phyloP scores from a whole-genome alignment of 192 early-diverging fungal genomes.

The Coemansia pectinata region DNA sequence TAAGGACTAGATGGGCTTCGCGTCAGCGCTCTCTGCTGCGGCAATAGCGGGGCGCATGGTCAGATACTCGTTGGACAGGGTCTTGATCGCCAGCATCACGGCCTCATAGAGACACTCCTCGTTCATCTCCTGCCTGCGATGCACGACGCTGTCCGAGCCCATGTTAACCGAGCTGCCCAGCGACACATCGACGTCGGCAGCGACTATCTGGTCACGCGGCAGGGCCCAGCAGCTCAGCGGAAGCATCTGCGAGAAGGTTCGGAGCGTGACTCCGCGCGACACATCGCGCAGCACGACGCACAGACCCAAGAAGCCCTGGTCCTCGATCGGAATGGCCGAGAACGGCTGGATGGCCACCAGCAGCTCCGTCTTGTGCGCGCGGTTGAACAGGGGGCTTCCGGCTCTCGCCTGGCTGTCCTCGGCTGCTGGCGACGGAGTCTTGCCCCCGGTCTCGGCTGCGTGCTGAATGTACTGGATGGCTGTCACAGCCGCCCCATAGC shows the following conservation, averaged over 20 bases:
- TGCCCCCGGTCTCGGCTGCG: conserved; percentile 14
- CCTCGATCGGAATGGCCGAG: conserved; percentile 51
- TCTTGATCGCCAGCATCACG: conserved; percentile 53
- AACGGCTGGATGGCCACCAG: conserved; percentile 53
- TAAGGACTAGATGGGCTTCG: neutral
- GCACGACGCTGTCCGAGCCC: conserved; percentile 36
- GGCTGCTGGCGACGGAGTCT: neutral
- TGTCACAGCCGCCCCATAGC: conserved; percentile 49
- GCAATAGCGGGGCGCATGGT: conserved; percentile 23
- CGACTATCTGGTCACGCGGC: conserved; percentile 56
- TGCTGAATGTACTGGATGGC: conserved; percentile 50
- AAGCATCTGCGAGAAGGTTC: conserved; percentile 58
- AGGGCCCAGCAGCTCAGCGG: conserved; percentile 52
- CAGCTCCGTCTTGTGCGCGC: conserved; percentile 48
- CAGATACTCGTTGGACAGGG: conserved; percentile 53
- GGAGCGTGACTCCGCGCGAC: conserved; percentile 34
- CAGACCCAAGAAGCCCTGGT: conserved; percentile 42
- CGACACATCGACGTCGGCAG: conserved; percentile 45
- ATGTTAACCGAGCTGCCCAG: conserved; percentile 44
- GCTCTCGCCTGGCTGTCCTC: neutral
- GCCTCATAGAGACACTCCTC: conserved; percentile 55
- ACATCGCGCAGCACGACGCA: conserved; percentile 49
- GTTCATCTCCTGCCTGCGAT: conserved; percentile 53
- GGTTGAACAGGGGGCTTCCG: conserved; percentile 47
- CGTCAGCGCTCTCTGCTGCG: neutral